Base-by-base conservation (phyloP, 495 filamentous ascomycete genomes). In the Staphylotrichum longicolle region DNA sequence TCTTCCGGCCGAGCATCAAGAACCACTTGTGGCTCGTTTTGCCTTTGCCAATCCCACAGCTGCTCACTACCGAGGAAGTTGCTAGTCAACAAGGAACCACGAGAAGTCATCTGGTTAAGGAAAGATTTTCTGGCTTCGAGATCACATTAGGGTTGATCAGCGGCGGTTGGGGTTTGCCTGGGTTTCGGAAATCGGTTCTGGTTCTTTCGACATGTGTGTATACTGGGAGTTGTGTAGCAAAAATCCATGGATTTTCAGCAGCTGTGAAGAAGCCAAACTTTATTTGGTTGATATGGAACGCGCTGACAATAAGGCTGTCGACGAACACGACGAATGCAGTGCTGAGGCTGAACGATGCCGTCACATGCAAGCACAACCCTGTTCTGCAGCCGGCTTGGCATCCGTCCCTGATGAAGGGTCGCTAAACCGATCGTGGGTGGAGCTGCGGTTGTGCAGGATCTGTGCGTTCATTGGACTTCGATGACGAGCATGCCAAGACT, bases 401-500 rank as follows among this genome's bases (percentile, higher is more conserved):
- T 27, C 40, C 53, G 27, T 7, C 39, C 39, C 30, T 12, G 20
- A 27, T 27, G 20, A 27, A 27, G 20, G 20, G 20, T 27, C 20
- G 20, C 20, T 55, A 40, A 15, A 7, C 27, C 41, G 6, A 6
- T 39, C 6, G 7, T 5, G 54, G 30, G 15, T 32, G 7, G 34
- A 34, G 32, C 39, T 50, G 20, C 7, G 47, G 32, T 39, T 39
- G 50, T 35, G 50, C 32, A 39, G 50, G n/a, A 58, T 47, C 14
- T 39, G 1, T 30, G 30, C 32, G 15, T 4, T 42, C 27, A 50
- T 56, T 62, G 45, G 60, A 8, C 37, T 4, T 11, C 8, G 37
- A 57, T 56, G 53, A 60, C 50, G 49, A 51, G 12, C 51, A 62
- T 51, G 60, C 60, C 60, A 62, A 62, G 52, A 27, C 45, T 30